Evolutionary conservation across 176 grass and related monocot species (phyloP).

Genomic region (Paspalum vaginatum): DNA sequence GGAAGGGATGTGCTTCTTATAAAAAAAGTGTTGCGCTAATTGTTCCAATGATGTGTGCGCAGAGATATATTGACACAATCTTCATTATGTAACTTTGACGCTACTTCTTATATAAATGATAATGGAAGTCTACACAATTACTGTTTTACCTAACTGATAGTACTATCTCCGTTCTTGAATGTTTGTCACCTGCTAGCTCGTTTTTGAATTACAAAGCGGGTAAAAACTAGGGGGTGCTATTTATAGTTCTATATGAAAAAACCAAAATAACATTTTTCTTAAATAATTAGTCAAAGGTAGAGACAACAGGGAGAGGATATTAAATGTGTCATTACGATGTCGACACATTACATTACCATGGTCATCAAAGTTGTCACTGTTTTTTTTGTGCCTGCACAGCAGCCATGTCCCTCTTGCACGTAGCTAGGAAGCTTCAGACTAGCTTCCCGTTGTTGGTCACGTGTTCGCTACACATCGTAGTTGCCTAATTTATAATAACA

Average conservation of each 20-base stretch:
- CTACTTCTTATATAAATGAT: neutral
- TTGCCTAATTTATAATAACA: neutral
- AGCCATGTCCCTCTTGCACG: neutral
- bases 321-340: constrained; percentile 14
- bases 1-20: no score
- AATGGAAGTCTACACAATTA: neutral
- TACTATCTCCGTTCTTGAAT: no score
- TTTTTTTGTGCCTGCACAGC: neutral
- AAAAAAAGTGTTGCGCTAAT: neutral
- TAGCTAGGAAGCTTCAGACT: constrained; percentile 9
- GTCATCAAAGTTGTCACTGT: neutral
- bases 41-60: neutral
- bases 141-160: no score
- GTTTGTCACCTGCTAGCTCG: no score
- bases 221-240: no score
- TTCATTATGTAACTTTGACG: neutral
- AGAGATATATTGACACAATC: neutral
- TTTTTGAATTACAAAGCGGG: no score
- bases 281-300: neutral
- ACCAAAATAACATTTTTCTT: neutral
- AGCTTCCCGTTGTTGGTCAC: neutral
- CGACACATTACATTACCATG: constrained; percentile 18
- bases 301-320: neutral
- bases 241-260: neutral
- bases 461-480: neutral